Percentiles rank a stretch among this genome's conserved stretches.
phyloP scores from a whole-genome alignment of 768 basidiomycete genomes.

The Russula sp. region DNA sequence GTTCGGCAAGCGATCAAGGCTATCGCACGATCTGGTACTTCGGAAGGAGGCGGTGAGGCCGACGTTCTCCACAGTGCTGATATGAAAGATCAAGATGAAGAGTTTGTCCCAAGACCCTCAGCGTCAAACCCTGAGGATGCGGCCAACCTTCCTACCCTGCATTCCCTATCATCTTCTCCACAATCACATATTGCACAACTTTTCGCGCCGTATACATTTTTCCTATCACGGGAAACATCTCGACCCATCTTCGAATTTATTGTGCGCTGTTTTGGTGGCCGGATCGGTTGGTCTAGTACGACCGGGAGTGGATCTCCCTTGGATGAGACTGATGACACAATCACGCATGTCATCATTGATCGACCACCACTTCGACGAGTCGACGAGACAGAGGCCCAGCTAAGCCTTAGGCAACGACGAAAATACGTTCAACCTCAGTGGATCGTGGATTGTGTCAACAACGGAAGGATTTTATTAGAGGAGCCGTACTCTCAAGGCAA shows the following conservation, averaged over 20 bases:
- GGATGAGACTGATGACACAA: conserved; percentile 67
- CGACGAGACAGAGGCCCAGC: conserved; percentile 49
- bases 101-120: conserved; percentile 60
- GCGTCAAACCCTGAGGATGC: conserved; percentile 39
- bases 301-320: conserved; percentile 78
- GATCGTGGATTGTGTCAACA: conserved; percentile 94
- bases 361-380: conserved; percentile 53
- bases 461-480: conserved; percentile 74
- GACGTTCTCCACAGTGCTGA: conserved; percentile 24
- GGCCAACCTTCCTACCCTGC: conserved; percentile 57
- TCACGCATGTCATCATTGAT: conserved; percentile 95
- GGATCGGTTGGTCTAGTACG: conserved; percentile 81
- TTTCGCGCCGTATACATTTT: conserved; percentile 85
- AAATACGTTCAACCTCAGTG: conserved; percentile 97
- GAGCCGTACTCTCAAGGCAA: conserved; percentile 82
- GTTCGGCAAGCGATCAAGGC: conserved; percentile 57
- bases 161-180: conserved; percentile 53
- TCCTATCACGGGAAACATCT: conserved; percentile 88
- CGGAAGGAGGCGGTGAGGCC: conserved; percentile 30
- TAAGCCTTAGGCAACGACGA: conserved; percentile 55
- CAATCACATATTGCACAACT: conserved; percentile 52
- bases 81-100: conserved; percentile 41
- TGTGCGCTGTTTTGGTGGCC: conserved; percentile 85
- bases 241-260: conserved; percentile 91
- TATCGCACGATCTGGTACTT: conserved; percentile 30